These are phyloP conservation scores for Ophiostoma sp. DNA, from an alignment of 2,329 filamentous ascomycete species.

Conservation along the genomic window DNA sequence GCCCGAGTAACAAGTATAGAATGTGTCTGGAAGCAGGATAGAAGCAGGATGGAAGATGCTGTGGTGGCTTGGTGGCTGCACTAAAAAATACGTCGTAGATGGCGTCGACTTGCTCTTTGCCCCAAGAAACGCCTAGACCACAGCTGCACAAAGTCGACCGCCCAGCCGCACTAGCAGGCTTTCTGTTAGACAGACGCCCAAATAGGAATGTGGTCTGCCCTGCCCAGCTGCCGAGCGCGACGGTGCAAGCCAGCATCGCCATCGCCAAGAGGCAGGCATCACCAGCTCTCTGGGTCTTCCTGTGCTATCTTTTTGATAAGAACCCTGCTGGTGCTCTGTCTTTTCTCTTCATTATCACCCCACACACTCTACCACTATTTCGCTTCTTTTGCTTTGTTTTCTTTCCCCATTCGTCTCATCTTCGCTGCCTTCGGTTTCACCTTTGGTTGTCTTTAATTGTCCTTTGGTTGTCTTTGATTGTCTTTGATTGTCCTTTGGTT, in stretches of 20 bases:
- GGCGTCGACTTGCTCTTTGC: neutral
- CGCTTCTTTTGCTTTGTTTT: too few species aligned
- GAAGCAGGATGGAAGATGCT: conserved; percentile 3
- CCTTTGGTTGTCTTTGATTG: too few species aligned
- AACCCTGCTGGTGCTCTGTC: neutral
- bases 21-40: conserved; percentile 4
- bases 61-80: neutral
- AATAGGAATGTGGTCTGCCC: conserved; percentile 9
- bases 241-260: conserved; percentile 7
- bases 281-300: neutral
- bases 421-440: too few species aligned
- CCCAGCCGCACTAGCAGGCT: neutral
- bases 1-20: neutral
- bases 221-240: conserved; percentile 8
- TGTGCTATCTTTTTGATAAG: neutral
- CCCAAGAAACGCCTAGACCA: too few species aligned
- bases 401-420: too few species aligned
- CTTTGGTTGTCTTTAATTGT: too few species aligned
- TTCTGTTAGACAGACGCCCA: neutral
- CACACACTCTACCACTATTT: too few species aligned
- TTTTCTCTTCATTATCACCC: too few species aligned
- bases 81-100: neutral
- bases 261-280: neutral
- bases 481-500: too few species aligned
- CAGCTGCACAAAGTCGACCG: neutral